phyloP scores from a whole-genome alignment of 495 filamentous ascomycete genomes.

The Aspergillus leporis region DNA sequence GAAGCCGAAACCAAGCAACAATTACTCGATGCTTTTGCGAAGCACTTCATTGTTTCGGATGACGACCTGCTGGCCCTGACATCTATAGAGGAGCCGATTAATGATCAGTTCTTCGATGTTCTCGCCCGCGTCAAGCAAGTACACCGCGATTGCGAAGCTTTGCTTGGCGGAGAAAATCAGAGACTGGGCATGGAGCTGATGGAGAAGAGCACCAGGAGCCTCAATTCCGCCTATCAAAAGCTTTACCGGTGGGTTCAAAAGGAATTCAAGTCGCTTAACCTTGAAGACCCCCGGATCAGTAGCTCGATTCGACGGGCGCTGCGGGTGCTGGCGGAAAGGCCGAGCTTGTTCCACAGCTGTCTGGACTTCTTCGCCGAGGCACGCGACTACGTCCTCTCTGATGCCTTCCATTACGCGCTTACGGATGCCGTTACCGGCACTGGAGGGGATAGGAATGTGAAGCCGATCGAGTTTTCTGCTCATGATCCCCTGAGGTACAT shows the following conservation, averaged over 20 bases:
- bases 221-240: slow-evolving; percentile 94
- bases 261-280: slow-evolving; percentile 87
- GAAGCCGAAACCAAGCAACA: slow-evolving; percentile 85
- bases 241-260: slow-evolving; percentile 92
- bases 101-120: slow-evolving; percentile 81
- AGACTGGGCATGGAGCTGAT: slow-evolving; percentile 83
- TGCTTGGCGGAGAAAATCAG: slow-evolving; percentile 90
- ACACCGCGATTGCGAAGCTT: slow-evolving; percentile 80
- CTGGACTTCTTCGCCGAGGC: slow-evolving; percentile 93
- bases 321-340: slow-evolving; percentile 85
- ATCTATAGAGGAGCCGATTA: slow-evolving; percentile 73
- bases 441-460: slow-evolving; percentile 55
- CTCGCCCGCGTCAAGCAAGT: slow-evolving; percentile 84
- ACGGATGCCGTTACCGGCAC: slow-evolving; percentile 65
- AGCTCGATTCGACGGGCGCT: slow-evolving; percentile 81
- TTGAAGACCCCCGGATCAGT: slow-evolving; percentile 93
- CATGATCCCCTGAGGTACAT: slow-evolving; percentile 92
- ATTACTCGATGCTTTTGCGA: slow-evolving; percentile 77
- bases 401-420: slow-evolving; percentile 87
- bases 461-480: slow-evolving; percentile 91
- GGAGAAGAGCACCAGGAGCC: slow-evolving; percentile 79
- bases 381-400: slow-evolving; percentile 80
- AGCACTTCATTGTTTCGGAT: slow-evolving; percentile 81
- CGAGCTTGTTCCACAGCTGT: slow-evolving; percentile 88
- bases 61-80: slow-evolving; percentile 73